A percentile compares a stretch with the other conserved stretches of the same genome.
phyloP scores from a whole-genome alignment of 176 grass and related monocot species.

The Metroxylon sagu region DNA sequence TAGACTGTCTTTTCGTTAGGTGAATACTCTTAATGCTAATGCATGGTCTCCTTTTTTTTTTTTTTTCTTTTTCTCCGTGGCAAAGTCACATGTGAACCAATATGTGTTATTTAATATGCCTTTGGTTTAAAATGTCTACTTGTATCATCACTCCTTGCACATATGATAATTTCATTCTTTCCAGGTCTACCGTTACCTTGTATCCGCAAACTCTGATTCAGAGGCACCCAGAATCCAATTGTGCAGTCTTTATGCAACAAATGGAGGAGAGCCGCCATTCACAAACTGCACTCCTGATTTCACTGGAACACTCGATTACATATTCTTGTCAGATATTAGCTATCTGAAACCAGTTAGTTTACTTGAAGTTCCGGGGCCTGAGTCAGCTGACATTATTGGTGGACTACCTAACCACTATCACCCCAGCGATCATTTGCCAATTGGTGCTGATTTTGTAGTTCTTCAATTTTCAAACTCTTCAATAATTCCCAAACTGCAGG shows the following conservation, averaged over 20 bases:
- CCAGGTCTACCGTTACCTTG: conserved; percentile 77
- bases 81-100: too few species aligned
- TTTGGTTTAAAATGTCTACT: too few species aligned
- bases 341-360: conserved; percentile 54
- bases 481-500: too few species aligned
- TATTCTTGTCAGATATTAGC: conserved; percentile 33
- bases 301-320: conserved; percentile 81
- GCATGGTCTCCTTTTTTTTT: too few species aligned
- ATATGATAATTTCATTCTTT: conserved; percentile 6
- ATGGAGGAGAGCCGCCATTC: conserved; percentile 75
- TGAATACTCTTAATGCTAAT: too few species aligned
- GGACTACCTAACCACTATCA: conserved; percentile 69
- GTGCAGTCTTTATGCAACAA: conserved; percentile 56
- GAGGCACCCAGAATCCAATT: conserved; percentile 41
- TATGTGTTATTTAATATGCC: too few species aligned
- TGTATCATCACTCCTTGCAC: too few species aligned
- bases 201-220: conserved; percentile 19
- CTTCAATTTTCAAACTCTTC: not conserved
- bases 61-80: too few species aligned
- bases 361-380: conserved; percentile 45
- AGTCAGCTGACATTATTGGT: conserved; percentile 45
- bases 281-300: conserved; percentile 90
- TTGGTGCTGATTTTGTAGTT: conserved; percentile 65
- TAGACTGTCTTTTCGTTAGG: too few species aligned
- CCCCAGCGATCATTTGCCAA: conserved; percentile 88